These are phyloP conservation scores for Pleurotus tuber-regium DNA, from an alignment of 768 basidiomycete genomes.

Conservation along the genomic window DNA sequence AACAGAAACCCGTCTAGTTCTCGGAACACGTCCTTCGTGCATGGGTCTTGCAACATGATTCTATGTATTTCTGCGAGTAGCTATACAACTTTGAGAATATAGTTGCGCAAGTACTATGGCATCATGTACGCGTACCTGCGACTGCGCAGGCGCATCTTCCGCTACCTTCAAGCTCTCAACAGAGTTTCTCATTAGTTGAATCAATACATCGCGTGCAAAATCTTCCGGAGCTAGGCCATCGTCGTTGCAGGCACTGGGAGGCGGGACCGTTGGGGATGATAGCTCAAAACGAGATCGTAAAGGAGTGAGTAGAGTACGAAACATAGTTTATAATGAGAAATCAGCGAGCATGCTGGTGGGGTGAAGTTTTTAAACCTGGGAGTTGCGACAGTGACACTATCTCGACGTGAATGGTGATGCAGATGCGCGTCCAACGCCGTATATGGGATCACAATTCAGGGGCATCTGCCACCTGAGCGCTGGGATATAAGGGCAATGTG, in stretches of 20 bases:
- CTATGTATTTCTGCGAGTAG: slow-evolving; percentile 64
- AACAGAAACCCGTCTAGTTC: slow-evolving; percentile 81
- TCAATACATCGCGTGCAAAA: slow-evolving; percentile 69
- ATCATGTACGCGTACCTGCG: slow-evolving; percentile 59
- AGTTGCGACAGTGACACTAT: neutral
- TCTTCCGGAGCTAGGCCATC: slow-evolving; percentile 58
- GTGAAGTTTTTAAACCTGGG: neutral
- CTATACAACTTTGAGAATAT: slow-evolving; percentile 29
- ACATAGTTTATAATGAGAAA: slow-evolving; percentile 33
- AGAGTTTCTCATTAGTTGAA: slow-evolving; percentile 66
- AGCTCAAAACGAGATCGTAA: slow-evolving; percentile 53
- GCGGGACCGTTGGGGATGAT: slow-evolving; percentile 17
- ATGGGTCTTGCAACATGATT: slow-evolving; percentile 61
- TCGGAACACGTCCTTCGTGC: slow-evolving; percentile 73
- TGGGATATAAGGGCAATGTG: too few species aligned
- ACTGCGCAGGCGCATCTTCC: slow-evolving; percentile 40
- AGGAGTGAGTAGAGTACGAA: slow-evolving; percentile 58
- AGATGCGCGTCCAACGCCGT: too few species aligned
- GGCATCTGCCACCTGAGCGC: too few species aligned
- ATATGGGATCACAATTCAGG: too few species aligned
- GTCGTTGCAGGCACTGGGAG: slow-evolving; percentile 20
- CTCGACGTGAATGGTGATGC: neutral
- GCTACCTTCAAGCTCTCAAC: slow-evolving; percentile 69
- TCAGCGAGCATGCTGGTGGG: neutral
- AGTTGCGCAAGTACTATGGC: neutral